Evolutionary conservation across 805 yeast genomes (phyloP), one percentile per base, ranked within the genome.

Genomic region (Clavispora phyllophila): DNA sequence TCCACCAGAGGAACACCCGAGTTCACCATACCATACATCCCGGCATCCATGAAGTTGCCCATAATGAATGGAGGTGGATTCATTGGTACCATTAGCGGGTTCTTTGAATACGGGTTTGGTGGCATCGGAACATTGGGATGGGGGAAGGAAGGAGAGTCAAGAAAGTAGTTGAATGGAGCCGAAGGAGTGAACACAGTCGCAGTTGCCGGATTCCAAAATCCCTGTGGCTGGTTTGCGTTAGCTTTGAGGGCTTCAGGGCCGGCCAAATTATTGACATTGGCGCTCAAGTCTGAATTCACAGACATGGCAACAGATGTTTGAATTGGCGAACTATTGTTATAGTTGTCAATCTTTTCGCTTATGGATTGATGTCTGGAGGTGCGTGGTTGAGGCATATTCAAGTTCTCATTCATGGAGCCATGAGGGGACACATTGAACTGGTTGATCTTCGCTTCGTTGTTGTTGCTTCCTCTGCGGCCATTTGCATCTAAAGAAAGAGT

Each of bases 201-300:
- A 15, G 81, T 65, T 6, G 83, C 84, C 0, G 85, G 84, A 57
- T 80, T 79, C 87, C 87, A 82, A 50, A 79, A 76, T 52, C 66
- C 74, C 31, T 57, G 68, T 2, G 36, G 38, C n/a, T 36, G 44
- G 13, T 18, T 17, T 8, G 39, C 23, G 8, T 17, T 19, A 4
- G 24, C 36, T 6, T 26, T 36, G 15, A 36, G 20, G 8, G 31
- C 44, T 9, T 45, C 44, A 5, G 49, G 32, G 4, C 40, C 41
- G 4, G 38, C 13, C 10, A 32, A 32, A 26, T 26, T 26, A n/a
- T 41, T 44, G 3, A 56, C 32, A 19, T 32, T 47, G 15, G 50
- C 41, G 26, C 49, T 57, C 43, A 57, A 45, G 39, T 66, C 72
- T 6, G 67, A 54, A 23, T 52, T 43, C 5, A 58, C 50, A 9